Evolutionary conservation across 2,329 filamentous ascomycete genomes (phyloP).

Genomic region (Arthrobotrys sinensis): DNA sequence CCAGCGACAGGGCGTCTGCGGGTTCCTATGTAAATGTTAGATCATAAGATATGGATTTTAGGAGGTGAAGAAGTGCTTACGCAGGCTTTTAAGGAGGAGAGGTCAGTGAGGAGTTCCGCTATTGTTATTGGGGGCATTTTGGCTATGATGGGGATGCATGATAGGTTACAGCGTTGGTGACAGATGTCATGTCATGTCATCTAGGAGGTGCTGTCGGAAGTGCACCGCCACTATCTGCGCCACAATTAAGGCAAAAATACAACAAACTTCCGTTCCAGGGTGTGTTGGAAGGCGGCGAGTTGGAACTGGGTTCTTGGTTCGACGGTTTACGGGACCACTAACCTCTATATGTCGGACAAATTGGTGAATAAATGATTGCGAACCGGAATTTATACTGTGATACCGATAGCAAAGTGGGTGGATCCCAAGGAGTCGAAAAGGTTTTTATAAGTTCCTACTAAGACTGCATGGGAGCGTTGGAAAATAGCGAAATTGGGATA

Average conservation of each 20-base stretch:
- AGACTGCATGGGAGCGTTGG: no score
- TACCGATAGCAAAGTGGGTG: no score
- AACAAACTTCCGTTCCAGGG: no score
- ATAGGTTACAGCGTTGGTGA: not conserved
- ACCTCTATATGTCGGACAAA: no score
- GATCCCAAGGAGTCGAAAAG: no score
- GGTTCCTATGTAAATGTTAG: conserved; percentile 34
- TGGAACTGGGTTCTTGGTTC: no score
- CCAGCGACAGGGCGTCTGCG: conserved; percentile 52
- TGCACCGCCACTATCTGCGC: not conserved
- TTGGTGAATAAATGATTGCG: no score
- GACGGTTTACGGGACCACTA: no score
- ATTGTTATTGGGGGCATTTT: conserved; percentile 60
- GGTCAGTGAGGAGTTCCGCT: conserved; percentile 58
- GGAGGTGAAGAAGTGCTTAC: conserved; percentile 18
- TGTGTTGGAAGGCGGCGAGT: no score
- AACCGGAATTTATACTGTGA: no score
- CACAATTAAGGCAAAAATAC: not conserved
- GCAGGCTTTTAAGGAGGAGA: conserved; percentile 57
- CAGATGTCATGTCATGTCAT: not conserved
- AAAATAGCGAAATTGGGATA: no score
- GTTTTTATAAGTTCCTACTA: no score
- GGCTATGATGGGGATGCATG: conserved; percentile 2
- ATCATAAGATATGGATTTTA: not conserved
- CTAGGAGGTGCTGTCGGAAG: not conserved